Base-by-base conservation (phyloP, 1,284 basidiomycete genomes). In the Exobasidium cylindrosporum region DNA sequence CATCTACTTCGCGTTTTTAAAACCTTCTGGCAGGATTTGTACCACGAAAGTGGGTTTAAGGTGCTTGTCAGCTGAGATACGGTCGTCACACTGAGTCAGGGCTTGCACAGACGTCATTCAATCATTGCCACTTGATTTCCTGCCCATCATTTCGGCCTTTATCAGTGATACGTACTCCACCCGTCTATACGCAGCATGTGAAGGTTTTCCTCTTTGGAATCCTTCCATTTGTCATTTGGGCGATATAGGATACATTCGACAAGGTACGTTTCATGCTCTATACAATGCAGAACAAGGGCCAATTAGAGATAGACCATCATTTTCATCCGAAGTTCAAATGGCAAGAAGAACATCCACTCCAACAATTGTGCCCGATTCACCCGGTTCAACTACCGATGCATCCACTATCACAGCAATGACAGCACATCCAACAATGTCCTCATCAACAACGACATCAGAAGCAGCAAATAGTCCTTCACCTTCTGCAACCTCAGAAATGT, bases 151-250 rank as follows among this genome's bases (percentile, higher is more conserved):
- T 50, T 50, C 26, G 47, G 47, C 47, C 14, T 62, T 53, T 21
- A 59, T 49, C 11, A 55, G 54, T 40, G 71, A 73, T 30, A 71
- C 67, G 54, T 73, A 69, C 55, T 65, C 67, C 24, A 62, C 62
- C 47, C 64, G 65, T 53, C 54, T 73, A 6, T 72, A 73, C 53
- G 58, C 61, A 17, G 56, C 59, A 14, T 65, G 69, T 46, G 71
- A 73, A 57, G 71, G 71, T 45, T 58, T 69, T 30, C 69, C 67
- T 7, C 67, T 73, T 0, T 73, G 71, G 71, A 71, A 73, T 46
- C 71, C 71, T 17, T 67, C 67, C 10, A 65, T 67, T 21, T 64
- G 66, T 23, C 62, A 60, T 40, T 65, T 70, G 2, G 68, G 66
- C 23, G 68, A 69, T 54, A 62, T 70, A 45, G 72, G 72, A 31